Conservation (phyloP, 2,329 filamentous ascomycete species). For the Nectriaceae sp. region DNA sequence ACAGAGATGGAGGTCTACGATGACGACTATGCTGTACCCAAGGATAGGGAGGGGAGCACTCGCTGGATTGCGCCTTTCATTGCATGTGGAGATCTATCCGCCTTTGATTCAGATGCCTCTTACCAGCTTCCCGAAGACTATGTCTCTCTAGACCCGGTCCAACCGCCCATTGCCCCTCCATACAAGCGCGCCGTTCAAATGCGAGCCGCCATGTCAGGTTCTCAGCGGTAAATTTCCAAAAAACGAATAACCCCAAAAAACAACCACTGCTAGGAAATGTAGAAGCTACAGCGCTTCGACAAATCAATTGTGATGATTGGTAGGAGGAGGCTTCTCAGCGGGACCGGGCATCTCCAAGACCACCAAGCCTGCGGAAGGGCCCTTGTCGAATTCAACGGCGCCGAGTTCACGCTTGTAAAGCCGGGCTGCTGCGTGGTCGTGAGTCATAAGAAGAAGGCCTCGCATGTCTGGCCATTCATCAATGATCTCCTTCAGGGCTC, state of each 20-base stretch:
- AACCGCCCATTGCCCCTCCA: constrained; percentile 92
- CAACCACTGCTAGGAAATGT: constrained; percentile 8
- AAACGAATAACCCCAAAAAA: constrained; percentile 13
- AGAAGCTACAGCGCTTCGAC: constrained; percentile 19
- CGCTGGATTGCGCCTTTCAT: constrained; percentile 95
- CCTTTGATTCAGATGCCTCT: constrained; percentile 94
- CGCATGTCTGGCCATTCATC: constrained; percentile 61
- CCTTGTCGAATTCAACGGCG: constrained; percentile 46
- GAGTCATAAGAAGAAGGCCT: constrained; percentile 57
- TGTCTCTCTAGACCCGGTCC: constrained; percentile 85
- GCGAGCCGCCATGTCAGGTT: constrained; percentile 37
- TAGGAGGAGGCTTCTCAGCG: constrained; percentile 36
- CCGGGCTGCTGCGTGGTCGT: constrained; percentile 38
- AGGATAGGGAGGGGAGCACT: constrained; percentile 39
- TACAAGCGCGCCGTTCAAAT: constrained; percentile 91
- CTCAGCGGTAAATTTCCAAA: constrained; percentile 24
- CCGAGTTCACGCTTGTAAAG: constrained; percentile 53
- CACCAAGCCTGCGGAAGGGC: constrained; percentile 40
- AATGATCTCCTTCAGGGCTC: constrained; percentile 58
- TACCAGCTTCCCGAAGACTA: constrained; percentile 87
- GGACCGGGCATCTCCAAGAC: constrained; percentile 44
- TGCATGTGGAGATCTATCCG: constrained; percentile 93
- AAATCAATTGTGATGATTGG: constrained; percentile 5
- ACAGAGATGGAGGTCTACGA: constrained; percentile 55
- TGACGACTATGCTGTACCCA: constrained; percentile 28